Evolutionary conservation across 768 basidiomycete species (phyloP).

Genomic region (Hydnomerulius pinastri): DNA sequence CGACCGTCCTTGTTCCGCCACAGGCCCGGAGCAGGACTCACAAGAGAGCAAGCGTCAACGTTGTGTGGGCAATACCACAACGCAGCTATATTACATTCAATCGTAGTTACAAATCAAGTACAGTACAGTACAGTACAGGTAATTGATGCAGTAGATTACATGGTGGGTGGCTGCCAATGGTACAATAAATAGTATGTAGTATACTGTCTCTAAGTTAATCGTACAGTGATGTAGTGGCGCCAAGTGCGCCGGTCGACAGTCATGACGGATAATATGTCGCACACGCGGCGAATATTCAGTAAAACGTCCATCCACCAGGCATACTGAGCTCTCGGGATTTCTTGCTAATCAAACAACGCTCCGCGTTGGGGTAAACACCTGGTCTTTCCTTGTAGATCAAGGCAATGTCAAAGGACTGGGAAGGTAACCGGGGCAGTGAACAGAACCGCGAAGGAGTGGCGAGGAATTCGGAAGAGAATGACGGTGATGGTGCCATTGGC

Average conservation of each 20-base stretch:
- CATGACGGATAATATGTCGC: not conserved
- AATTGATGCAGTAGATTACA: conserved; percentile 9
- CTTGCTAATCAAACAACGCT: conserved; percentile 15
- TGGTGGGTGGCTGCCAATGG: conserved; percentile 1
- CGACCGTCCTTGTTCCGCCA: conserved; percentile 25
- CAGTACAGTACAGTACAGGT: conserved; percentile 9
- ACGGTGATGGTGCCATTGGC: conserved; percentile 5
- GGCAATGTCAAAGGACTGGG: conserved; percentile 18
- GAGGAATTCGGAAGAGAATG: conserved; percentile 17
- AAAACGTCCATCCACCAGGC: conserved; percentile 43
- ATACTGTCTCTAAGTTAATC: not conserved
- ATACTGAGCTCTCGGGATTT: conserved; percentile 36
- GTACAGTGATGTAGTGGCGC: not conserved
- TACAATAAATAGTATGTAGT: conserved; percentile 13
- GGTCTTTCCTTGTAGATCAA: conserved; percentile 16
- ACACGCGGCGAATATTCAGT: conserved; percentile 5
- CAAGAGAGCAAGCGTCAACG: too few species aligned
- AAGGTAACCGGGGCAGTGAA: conserved; percentile 28
- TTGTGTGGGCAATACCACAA: not conserved
- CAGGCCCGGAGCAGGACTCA: too few species aligned
- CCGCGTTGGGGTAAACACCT: conserved; percentile 11
- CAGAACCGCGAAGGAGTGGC: conserved; percentile 18
- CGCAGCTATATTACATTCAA: not conserved
- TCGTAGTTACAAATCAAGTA: conserved; percentile 20
- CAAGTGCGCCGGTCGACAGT: not conserved